Conservation (phyloP, 805 yeast genomes). For the Lachancea thermotolerans region DNA sequence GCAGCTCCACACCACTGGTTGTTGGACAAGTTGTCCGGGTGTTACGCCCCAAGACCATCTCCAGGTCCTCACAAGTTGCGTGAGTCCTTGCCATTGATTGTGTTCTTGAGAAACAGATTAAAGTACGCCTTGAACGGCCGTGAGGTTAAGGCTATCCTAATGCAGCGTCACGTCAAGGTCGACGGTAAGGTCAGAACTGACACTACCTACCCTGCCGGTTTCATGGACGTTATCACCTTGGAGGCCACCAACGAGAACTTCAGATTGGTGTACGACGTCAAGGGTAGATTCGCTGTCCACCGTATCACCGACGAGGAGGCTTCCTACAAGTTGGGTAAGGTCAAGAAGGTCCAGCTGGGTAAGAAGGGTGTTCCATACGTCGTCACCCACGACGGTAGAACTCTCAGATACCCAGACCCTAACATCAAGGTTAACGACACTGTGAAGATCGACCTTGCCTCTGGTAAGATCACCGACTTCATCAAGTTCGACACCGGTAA, state of each 20-base stretch:
- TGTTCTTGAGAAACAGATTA: constrained; percentile 96
- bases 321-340: constrained; percentile 95
- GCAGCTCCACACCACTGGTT: constrained; percentile 99
- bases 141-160: constrained; percentile 95
- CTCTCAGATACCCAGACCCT: constrained; percentile 99
- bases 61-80: constrained; percentile 99
- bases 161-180: constrained; percentile 97
- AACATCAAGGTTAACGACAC: constrained; percentile 94
- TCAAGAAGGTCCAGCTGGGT: constrained; percentile 96
- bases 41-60: constrained; percentile 99
- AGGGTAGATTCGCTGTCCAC: constrained; percentile 99
- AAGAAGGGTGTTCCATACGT: constrained; percentile 97
- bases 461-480: constrained; percentile 88
- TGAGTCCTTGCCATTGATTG: constrained; percentile 95
- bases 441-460: constrained; percentile 90
- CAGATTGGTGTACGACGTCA: constrained; percentile 96
- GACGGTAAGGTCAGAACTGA: constrained; percentile 99
- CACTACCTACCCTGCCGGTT: constrained; percentile 97
- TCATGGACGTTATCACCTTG: constrained; percentile 96
- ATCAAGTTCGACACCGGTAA: constrained; percentile 91
- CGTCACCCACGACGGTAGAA: constrained; percentile 99
- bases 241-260: constrained; percentile 99
- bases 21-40: constrained; percentile 99
- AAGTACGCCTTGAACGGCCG: constrained; percentile 99
- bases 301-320: constrained; percentile 99